Evolutionary conservation across 108 stramenopile genomes (phyloP).

Genomic region (Aurantiochytrium sp.): DNA sequence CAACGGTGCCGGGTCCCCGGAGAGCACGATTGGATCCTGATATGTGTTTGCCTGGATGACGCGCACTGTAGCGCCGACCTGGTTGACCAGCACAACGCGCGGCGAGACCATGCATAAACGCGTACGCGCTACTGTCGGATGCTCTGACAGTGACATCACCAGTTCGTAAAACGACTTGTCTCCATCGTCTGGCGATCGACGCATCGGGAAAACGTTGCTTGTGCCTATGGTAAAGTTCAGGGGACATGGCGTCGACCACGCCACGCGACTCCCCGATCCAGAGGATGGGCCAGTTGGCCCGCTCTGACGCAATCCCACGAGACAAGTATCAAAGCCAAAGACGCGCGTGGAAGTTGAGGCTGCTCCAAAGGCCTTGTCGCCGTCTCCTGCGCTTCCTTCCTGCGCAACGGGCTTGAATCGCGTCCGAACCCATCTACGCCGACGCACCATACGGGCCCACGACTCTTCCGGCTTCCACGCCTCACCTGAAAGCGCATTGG

Average conservation of each 20-base stretch:
- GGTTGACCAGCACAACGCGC: background rate
- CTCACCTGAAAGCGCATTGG: background rate
- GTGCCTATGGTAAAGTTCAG: background rate
- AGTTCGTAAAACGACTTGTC: background rate
- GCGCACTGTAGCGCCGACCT: background rate
- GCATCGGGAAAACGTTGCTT: background rate
- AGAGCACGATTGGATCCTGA: background rate
- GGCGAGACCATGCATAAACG: background rate
- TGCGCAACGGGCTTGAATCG: background rate
- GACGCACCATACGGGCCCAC: background rate
- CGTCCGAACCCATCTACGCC: background rate
- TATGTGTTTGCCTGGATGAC: background rate
- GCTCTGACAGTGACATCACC: background rate
- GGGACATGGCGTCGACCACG: background rate
- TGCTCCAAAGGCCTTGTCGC: background rate
- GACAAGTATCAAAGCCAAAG: background rate
- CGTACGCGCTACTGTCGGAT: background rate
- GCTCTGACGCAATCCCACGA: background rate
- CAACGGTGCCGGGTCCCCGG: background rate
- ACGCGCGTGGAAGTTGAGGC: background rate
- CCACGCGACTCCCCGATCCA: background rate
- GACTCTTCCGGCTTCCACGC: background rate
- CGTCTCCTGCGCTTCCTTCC: background rate
- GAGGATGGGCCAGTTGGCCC: background rate
- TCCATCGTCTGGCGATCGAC: background rate